Evolutionary conservation across 257 asterid genomes (phyloP).

Genomic region (Primulina huaijiensis): DNA sequence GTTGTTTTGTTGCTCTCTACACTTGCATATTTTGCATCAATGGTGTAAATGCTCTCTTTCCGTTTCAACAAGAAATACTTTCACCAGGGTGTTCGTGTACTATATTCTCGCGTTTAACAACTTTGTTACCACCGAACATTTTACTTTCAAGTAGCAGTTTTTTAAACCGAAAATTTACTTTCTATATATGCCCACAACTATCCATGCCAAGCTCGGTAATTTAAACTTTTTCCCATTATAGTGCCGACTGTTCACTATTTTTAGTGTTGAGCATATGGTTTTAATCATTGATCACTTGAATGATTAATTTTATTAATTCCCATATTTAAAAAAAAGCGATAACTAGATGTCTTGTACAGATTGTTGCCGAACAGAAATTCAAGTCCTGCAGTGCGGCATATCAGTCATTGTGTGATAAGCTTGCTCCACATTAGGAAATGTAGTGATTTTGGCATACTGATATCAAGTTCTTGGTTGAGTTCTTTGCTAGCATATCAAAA

Average conservation of each 20-base stretch:
- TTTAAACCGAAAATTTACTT: too few relatives aligned
- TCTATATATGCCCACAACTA: too few relatives aligned
- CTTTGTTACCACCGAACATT: background rate
- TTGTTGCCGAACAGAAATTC: slow-evolving; percentile 83
- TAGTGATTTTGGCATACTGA: slow-evolving; percentile 5
- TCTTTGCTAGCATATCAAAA: too few relatives aligned
- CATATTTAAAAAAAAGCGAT: background rate
- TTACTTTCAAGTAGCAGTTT: background rate
- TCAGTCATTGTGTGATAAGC: slow-evolving; percentile 69
- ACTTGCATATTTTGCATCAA: background rate
- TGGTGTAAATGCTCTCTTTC: too few relatives aligned
- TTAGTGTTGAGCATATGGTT: too few relatives aligned
- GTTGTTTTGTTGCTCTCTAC: background rate
- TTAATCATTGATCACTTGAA: too few relatives aligned
- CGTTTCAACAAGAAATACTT: background rate
- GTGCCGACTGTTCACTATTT: too few relatives aligned
- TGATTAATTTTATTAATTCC: background rate
- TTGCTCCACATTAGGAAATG: slow-evolving; percentile 33
- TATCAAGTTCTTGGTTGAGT: background rate
- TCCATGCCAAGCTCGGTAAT: too few relatives aligned
- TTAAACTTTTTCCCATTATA: too few relatives aligned
- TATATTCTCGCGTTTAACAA: background rate
- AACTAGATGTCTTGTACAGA: slow-evolving; percentile 40
- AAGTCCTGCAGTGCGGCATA: slow-evolving; percentile 92
- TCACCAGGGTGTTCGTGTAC: background rate